Conservation (phyloP, 176 grass and related monocot genomes). For the Panicum miliaceum region DNA sequence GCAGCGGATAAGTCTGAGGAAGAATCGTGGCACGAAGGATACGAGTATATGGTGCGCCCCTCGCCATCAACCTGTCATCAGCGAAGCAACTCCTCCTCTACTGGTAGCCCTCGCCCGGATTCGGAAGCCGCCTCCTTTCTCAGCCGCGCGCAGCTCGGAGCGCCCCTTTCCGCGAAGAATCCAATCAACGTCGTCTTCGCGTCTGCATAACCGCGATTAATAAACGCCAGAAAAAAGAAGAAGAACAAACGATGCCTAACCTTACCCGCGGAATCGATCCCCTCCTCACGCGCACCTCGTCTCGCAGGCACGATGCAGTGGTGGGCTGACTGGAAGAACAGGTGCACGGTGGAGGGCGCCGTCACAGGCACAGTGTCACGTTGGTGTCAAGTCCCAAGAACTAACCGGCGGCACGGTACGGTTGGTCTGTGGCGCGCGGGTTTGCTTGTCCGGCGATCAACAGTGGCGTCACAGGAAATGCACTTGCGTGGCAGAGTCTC, state of each 20-base stretch:
- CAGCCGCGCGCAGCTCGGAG: not conserved
- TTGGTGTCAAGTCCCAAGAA: not conserved
- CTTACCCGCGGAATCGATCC: not conserved
- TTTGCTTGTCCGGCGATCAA: not conserved
- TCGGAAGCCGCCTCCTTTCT: not conserved
- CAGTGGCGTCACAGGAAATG: not conserved
- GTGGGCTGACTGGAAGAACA: no score
- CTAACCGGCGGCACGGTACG: not conserved
- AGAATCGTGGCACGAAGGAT: not conserved
- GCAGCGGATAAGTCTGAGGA: not conserved
- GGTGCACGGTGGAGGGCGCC: no score
- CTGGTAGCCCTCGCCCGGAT: not conserved
- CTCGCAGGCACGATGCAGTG: no score
- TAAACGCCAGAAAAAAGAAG: not conserved
- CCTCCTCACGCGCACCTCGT: no score
- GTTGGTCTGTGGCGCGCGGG: no score
- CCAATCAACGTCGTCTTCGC: constrained; percentile 8
- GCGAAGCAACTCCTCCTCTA: constrained; percentile 12
- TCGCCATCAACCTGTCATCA: not conserved
- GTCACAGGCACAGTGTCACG: not conserved
- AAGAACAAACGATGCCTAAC: not conserved
- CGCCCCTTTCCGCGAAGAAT: not conserved
- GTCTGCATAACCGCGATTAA: not conserved
- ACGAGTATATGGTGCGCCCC: no score
- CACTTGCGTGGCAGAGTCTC: not conserved